Base-by-base conservation (phyloP, 805 yeast species). In the Metschnikowia peoriensis region DNA sequence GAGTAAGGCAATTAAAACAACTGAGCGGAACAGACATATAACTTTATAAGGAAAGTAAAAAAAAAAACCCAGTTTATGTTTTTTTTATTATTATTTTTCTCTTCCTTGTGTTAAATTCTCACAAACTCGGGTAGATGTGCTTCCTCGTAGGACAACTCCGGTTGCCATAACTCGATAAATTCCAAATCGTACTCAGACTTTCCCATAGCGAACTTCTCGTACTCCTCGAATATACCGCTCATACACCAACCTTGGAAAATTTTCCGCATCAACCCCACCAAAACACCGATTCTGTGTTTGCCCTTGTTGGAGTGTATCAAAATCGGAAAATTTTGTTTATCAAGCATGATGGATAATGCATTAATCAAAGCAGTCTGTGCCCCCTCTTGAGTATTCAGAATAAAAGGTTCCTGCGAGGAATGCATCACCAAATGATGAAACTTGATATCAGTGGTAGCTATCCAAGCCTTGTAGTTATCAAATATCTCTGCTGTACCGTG, bases 261-360 rank as follows among this genome's bases (percentile, higher is more conserved):
- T 64, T 89, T 90, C 46, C 99, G 73, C 79, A 93, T 84, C 32
- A 90, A 77, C 0, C 97, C 99, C n/a, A 92, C 96, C 41, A 92
- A 75, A 1, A 94, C 92, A 0, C 98, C 98, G 2, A 90, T 92
- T 41, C 99, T 71, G 66, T 93, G 99, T 67, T 94, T 94, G n/a
- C 99, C 99, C 72, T 93, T 93, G 68, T 94, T 90, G 4, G 97
- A 90, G 67, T 94, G 98, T 11, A 93, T 81, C 51, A 93, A 74
- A 11, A 93, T 83, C 1, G 99, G 99, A 65, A 87, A 89, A 66
- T 91, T 91, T 12, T 84, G 82, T 44, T 75, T 76, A 61, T 86
- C 80, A 34, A 84, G 65, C 46, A 88, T 74, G 38, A 86, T 61
- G 51, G 79, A 74, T 41, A 88, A 70, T 1, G 89, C 85, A 22